Conservation (phyloP, 1,284 basidiomycete genomes). For the Rhodotorula sp. region DNA sequence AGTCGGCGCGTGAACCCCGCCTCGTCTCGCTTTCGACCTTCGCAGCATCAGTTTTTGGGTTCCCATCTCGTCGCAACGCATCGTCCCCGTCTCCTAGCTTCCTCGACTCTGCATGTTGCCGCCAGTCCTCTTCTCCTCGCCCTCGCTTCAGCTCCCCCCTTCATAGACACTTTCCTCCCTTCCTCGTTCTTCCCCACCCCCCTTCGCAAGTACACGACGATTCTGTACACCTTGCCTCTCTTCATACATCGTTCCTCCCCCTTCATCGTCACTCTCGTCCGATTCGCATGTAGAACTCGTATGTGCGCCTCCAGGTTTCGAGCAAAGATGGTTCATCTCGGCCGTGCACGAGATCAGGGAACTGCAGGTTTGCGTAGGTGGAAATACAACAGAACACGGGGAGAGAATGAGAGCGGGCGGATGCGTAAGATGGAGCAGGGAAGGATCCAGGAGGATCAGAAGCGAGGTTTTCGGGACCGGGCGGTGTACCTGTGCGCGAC, state of each 20-base stretch:
- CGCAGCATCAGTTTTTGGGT: too few relatives aligned
- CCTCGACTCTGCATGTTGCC: not conserved
- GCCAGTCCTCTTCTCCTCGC: not conserved
- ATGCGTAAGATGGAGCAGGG: not conserved
- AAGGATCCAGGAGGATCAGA: conserved; percentile 26
- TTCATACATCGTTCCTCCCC: not conserved
- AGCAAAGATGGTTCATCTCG: not conserved
- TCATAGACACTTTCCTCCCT: not conserved
- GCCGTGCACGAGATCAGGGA: not conserved
- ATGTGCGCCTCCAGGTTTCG: too few relatives aligned
- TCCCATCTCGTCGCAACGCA: not conserved
- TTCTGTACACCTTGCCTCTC: not conserved
- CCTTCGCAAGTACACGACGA: not conserved
- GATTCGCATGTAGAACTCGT: too few relatives aligned
- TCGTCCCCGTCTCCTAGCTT: not conserved
- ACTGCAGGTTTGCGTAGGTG: not conserved
- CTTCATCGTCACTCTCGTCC: too few relatives aligned
- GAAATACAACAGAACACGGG: not conserved
- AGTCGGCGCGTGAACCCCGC: too few relatives aligned
- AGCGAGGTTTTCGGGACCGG: conserved; percentile 40
- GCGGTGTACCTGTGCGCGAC: conserved; percentile 41
- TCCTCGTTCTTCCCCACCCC: too few relatives aligned
- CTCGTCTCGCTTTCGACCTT: too few relatives aligned
- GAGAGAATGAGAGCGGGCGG: not conserved
- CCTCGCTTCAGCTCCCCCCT: not conserved